Conservation (phyloP, 176 grass and related monocot species). For the Thalia dealbata region DNA sequence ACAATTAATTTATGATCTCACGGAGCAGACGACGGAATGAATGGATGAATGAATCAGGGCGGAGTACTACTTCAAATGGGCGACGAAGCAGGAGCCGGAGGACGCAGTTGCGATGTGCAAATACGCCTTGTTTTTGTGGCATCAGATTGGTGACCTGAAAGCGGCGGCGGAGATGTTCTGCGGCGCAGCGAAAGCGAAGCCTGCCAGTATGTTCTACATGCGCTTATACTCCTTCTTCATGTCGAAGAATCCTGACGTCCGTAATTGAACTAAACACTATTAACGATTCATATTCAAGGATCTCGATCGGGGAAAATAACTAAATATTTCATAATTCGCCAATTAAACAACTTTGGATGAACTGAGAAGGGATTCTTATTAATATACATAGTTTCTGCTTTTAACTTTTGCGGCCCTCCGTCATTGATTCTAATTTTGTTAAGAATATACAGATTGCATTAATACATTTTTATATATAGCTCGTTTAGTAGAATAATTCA, state of each 20-base stretch:
- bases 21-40: neutral
- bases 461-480: no score
- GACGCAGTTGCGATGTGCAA: slow-evolving; percentile 67
- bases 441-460: no score
- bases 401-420: no score
- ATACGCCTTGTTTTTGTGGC: slow-evolving; percentile 85
- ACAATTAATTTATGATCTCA: neutral
- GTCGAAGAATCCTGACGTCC: slow-evolving; percentile 56
- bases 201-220: slow-evolving; percentile 42
- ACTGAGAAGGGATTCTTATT: no score
- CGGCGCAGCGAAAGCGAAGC: slow-evolving; percentile 42
- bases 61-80: slow-evolving; percentile 61
- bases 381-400: no score
- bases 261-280: neutral
- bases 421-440: no score
- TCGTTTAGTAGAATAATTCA: no score
- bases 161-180: slow-evolving; percentile 73
- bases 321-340: neutral
- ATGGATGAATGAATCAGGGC: slow-evolving; percentile 40
- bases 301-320: neutral
- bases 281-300: neutral
- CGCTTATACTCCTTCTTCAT: slow-evolving; percentile 63
- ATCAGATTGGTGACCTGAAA: slow-evolving; percentile 33
- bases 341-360: no score
- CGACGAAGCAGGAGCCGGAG: slow-evolving; percentile 42